Evolutionary conservation across 257 asterid species (phyloP).

Genomic region (Nicotiana noctiflora): DNA sequence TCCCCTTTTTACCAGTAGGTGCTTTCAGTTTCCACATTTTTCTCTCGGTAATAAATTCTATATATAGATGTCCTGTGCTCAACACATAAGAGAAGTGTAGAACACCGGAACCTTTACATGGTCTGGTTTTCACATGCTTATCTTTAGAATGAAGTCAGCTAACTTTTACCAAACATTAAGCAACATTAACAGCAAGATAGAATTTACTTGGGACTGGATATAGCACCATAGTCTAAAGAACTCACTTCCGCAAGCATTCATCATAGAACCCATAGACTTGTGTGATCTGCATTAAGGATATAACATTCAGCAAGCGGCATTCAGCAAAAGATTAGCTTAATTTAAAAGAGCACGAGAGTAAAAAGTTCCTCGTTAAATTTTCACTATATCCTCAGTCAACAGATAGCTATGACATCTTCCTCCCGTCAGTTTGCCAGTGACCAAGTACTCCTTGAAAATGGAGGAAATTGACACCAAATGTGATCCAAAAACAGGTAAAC

Average conservation of each 20-base stretch:
- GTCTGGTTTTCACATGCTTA: background rate
- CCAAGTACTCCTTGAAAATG: background rate
- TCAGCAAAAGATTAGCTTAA: background rate
- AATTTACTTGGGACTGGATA: background rate
- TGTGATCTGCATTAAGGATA: constrained; percentile 36
- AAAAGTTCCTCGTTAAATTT: background rate
- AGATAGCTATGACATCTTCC: constrained; percentile 2
- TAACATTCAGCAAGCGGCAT: constrained; percentile 5
- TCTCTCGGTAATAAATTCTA: background rate
- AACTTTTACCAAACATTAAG: constrained; percentile 1
- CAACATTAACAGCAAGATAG: background rate
- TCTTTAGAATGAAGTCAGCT: background rate
- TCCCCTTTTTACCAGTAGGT: background rate
- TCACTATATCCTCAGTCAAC: constrained; percentile 2
- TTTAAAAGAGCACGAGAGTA: background rate
- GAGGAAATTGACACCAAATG: background rate
- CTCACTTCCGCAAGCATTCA: constrained; percentile 51
- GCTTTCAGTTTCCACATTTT: background rate
- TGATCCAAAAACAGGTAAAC: background rate
- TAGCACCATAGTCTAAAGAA: constrained; percentile 8
- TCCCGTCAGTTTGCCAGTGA: background rate
- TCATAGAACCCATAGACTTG: constrained; percentile 54
- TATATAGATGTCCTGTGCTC: background rate
- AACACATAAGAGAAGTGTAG: background rate
- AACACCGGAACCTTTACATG: background rate